Percentiles rank a stretch among this genome's conserved stretches.
Conservation (phyloP, 108 stramenopile species). For the Licmophora abbreviata region DNA sequence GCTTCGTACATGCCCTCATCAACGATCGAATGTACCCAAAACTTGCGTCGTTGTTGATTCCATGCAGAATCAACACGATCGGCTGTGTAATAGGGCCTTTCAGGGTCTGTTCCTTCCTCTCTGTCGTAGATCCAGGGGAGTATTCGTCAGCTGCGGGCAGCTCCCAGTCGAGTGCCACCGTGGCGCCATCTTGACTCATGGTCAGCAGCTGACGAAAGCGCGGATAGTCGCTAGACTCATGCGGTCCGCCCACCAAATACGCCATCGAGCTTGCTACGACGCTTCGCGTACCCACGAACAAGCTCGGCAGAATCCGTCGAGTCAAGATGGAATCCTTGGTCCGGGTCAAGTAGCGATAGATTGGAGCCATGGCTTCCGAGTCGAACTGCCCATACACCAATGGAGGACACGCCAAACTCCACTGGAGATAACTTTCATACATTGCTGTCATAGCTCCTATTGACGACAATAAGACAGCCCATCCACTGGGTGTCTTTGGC, state of each 20-base stretch:
- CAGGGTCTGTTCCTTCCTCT: conserved; percentile 16
- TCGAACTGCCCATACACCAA: conserved; percentile 46
- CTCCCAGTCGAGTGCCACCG: conserved; percentile 77
- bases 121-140: conserved; percentile 1
- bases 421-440: conserved; percentile 51
- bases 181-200: conserved; percentile 62
- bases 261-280: conserved; percentile 56
- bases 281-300: conserved; percentile 75
- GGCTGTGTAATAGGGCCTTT: conserved; percentile 44
- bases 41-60: conserved; percentile 82
- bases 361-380: conserved; percentile 5
- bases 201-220: conserved; percentile 59
- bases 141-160: conserved; percentile 19
- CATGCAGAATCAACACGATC: conserved; percentile 67
- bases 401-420: conserved; percentile 44
- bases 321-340: conserved; percentile 38
- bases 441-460: conserved; percentile 31
- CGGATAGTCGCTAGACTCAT: conserved; percentile 7
- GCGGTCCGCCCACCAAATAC: conserved; percentile 45
- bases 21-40: conserved; percentile 81
- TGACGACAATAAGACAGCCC: conserved; percentile 40
- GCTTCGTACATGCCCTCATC: conserved; percentile 54
- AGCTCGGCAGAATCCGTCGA: conserved; percentile 50
- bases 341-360: conserved; percentile 20
- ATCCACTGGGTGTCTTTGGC: conserved; percentile 58